Conservation (phyloP, 2,329 filamentous ascomycete genomes). For the Sporothrix brasiliensis region DNA sequence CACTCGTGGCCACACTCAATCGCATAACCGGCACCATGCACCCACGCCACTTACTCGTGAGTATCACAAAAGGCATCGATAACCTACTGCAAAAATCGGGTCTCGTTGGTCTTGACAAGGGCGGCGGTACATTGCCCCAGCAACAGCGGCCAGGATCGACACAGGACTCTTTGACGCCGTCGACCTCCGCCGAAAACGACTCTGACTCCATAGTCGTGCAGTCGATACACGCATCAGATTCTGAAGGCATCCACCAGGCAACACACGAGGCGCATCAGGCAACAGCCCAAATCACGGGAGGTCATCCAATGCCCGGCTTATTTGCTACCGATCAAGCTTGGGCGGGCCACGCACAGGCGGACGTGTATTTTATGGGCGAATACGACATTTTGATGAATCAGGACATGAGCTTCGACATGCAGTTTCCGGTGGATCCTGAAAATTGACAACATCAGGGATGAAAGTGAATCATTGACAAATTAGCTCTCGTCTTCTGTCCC, state of each 20-base stretch:
- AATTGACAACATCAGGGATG: not conserved
- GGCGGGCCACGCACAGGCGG: not conserved
- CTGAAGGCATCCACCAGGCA: not conserved
- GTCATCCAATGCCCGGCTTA: not conserved
- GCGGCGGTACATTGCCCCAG: not conserved
- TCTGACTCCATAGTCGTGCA: not conserved
- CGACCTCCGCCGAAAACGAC: not conserved
- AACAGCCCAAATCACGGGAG: not conserved
- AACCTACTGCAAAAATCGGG: constrained; percentile 23
- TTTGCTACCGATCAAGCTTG: constrained; percentile 1
- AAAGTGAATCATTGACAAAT: not conserved
- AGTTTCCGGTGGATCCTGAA: constrained; percentile 14
- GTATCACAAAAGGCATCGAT: constrained; percentile 26
- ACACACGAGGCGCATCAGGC: not conserved
- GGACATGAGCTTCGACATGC: constrained; percentile 26
- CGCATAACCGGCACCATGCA: constrained; percentile 34
- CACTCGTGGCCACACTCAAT: constrained; percentile 28
- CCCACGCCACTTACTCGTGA: constrained; percentile 34
- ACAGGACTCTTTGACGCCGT: not conserved
- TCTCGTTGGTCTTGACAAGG: not conserved
- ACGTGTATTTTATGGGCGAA: constrained; percentile 27
- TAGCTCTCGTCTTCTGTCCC: not conserved
- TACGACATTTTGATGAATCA: constrained; percentile 30
- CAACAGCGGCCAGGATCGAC: not conserved
- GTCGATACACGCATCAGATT: no score